Conservation (phyloP, 768 basidiomycete genomes). For the Sutorius australiensis region DNA sequence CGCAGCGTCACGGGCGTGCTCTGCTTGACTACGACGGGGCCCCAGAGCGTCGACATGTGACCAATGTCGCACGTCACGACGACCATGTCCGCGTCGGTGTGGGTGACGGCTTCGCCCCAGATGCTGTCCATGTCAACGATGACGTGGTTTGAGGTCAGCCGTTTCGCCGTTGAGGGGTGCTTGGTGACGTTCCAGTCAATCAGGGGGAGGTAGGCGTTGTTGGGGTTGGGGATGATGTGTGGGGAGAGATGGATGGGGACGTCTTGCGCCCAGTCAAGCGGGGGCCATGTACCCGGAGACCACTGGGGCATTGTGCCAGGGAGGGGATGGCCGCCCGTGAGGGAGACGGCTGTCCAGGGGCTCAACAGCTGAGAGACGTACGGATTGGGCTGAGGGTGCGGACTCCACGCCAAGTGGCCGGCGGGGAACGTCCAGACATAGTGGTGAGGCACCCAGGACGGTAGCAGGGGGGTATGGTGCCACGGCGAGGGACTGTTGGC, state of each 20-base stretch:
- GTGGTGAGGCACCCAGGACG: conserved; percentile 20
- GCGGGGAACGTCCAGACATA: conserved; percentile 24
- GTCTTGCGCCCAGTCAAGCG: conserved; percentile 20
- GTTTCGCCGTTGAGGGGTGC: conserved; percentile 31
- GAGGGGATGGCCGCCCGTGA: conserved; percentile 23
- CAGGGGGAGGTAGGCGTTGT: conserved; percentile 25
- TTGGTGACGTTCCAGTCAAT: conserved; percentile 36
- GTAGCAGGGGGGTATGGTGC: conserved; percentile 3
- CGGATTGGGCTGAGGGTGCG: conserved; percentile 18
- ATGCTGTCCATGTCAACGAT: conserved; percentile 18
- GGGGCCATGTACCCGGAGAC: conserved; percentile 28
- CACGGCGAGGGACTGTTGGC: not conserved
- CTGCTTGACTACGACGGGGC: conserved; percentile 43
- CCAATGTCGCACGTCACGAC: conserved; percentile 24
- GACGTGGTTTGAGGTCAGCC: conserved; percentile 28
- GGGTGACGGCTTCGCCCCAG: conserved; percentile 19
- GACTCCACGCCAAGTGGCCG: conserved; percentile 26
- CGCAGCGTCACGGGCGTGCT: conserved; percentile 34
- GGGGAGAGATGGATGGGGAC: conserved; percentile 26
- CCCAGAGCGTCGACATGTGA: conserved; percentile 38
- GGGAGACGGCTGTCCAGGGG: conserved; percentile 15
- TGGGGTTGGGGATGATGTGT: conserved; percentile 31
- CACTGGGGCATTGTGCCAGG: conserved; percentile 26
- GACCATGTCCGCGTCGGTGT: conserved; percentile 19
- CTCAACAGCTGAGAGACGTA: conserved; percentile 1